Evolutionary conservation across 2,329 filamentous ascomycete species (phyloP).

Genomic region (Pestalotiopsis sp.): DNA sequence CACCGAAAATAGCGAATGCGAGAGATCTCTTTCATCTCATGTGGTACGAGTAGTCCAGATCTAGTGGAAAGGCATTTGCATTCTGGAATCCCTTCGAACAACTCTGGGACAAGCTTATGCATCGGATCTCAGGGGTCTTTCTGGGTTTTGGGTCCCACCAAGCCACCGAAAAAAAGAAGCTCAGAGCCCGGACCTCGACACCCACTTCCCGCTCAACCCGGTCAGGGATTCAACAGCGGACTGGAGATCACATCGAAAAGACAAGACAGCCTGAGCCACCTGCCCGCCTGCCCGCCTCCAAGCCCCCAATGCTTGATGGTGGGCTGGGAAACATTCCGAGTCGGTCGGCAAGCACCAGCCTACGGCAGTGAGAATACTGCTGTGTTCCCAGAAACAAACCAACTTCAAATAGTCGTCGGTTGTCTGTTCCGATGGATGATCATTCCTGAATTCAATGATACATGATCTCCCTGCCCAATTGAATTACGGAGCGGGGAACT

Average conservation of each 20-base stretch:
- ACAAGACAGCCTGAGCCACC: too few species aligned
- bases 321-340: neutral
- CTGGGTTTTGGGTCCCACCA: neutral
- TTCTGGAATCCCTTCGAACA: neutral
- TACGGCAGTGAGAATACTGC: too few species aligned
- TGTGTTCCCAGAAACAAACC: neutral
- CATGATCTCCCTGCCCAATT: neutral
- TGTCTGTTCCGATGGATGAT: neutral
- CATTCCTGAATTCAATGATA: too few species aligned
- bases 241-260: neutral
- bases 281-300: too few species aligned
- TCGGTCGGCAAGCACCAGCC: neutral
- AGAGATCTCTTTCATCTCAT: neutral
- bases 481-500: neutral
- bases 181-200: neutral
- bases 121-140: neutral
- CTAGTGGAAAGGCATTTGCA: neutral
- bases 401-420: neutral
- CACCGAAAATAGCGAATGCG: neutral
- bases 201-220: neutral
- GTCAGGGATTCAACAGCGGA: neutral
- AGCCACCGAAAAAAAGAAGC: neutral
- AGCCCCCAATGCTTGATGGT: neutral
- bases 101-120: neutral
- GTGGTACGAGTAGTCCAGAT: neutral